Conservation (phyloP, 169 alveolate genomes). For the Eimeria acervulina region DNA sequence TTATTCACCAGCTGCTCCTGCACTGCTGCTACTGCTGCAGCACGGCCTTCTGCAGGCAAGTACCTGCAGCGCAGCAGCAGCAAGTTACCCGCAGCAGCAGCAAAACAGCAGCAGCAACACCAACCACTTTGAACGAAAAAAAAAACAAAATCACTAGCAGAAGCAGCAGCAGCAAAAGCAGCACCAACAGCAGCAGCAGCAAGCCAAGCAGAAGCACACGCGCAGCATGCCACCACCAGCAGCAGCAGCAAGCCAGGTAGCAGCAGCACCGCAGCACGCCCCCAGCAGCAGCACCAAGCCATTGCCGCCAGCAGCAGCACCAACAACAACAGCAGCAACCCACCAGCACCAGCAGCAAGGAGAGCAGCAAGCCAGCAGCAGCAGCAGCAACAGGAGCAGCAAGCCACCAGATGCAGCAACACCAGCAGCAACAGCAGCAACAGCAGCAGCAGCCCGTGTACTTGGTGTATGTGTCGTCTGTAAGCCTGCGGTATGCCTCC, state of each 20-base stretch:
- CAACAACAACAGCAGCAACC: no score
- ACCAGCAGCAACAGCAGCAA: no score
- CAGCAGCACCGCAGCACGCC: not conserved
- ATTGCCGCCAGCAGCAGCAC: no score
- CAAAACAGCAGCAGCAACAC: not conserved
- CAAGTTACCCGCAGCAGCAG: not conserved
- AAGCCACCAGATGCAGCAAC: no score
- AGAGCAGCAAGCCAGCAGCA: not conserved
- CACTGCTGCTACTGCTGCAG: not conserved
- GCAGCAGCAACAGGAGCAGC: not conserved
- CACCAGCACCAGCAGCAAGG: no score
- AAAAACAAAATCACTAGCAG: not conserved
- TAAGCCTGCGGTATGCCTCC: constrained; percentile 9
- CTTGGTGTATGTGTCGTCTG: constrained; percentile 12
- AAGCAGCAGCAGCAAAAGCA: not conserved
- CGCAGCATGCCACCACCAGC: not conserved
- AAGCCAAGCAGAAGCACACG: not conserved
- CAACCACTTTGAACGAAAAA: not conserved
- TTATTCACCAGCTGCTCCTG: constrained; percentile 70
- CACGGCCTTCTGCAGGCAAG: constrained; percentile 52
- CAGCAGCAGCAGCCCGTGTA: no score
- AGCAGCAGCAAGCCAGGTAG: no score
- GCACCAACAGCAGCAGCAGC: not conserved
- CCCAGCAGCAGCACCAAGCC: not conserved
- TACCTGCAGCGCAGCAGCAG: constrained; percentile 29